phyloP scores from a whole-genome alignment of 1,139 yeast genomes.

The Yamadazyma triangularis region DNA sequence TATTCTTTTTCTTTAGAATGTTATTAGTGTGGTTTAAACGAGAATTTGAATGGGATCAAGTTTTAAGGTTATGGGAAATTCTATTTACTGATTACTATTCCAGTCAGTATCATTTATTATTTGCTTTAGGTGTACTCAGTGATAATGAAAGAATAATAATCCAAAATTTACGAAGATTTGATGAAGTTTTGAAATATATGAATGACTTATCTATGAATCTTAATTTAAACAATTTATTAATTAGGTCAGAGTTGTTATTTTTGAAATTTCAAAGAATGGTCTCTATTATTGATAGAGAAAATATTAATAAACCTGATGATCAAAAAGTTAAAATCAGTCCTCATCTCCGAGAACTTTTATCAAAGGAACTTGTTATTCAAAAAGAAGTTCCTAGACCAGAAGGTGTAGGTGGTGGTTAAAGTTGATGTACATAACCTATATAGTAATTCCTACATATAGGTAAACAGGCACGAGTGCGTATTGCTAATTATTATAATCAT shows the following conservation, averaged over 20 bases:
- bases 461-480: too few species aligned
- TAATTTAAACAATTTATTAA: slow-evolving; percentile 68
- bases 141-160: slow-evolving; percentile 78
- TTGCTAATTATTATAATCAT: too few species aligned
- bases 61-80: slow-evolving; percentile 81
- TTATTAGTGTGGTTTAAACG: slow-evolving; percentile 92
- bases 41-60: slow-evolving; percentile 80
- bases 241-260: slow-evolving; percentile 78
- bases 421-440: too few species aligned
- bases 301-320: slow-evolving; percentile 15
- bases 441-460: too few species aligned
- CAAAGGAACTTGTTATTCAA: slow-evolving; percentile 57
- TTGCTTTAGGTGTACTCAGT: slow-evolving; percentile 83
- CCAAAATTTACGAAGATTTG: slow-evolving; percentile 71
- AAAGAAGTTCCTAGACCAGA: slow-evolving; percentile 56
- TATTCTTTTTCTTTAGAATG: slow-evolving; percentile 94
- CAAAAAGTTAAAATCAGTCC: slow-evolving; percentile 23
- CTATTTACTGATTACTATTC: slow-evolving; percentile 85
- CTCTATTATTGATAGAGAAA: slow-evolving; percentile 66
- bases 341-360: slow-evolving; percentile 56
- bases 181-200: slow-evolving; percentile 88
- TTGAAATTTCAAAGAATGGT: slow-evolving; percentile 75
- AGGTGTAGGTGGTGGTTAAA: slow-evolving; percentile 43
- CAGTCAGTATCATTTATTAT: slow-evolving; percentile 81
- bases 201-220: slow-evolving; percentile 80